Conservation (phyloP, 192 early-diverging fungal species). For the Oehlia diaphana region DNA sequence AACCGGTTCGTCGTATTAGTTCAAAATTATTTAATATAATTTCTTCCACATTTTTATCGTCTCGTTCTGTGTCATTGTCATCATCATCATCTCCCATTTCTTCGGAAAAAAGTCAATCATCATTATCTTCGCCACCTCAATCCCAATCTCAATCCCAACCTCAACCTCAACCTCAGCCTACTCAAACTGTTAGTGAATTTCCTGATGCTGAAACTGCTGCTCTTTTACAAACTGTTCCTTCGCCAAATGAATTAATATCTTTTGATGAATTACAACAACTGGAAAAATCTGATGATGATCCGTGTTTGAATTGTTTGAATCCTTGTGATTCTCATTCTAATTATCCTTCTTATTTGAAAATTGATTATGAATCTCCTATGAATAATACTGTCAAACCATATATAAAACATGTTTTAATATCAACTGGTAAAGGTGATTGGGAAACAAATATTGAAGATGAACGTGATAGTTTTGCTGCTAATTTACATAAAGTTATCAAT, state of each 20-base stretch:
- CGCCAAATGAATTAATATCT: background rate
- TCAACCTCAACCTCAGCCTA: background rate
- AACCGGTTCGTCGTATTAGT: background rate
- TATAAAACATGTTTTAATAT: slow-evolving; percentile 55
- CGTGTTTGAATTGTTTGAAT: slow-evolving; percentile 44
- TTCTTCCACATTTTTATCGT: background rate
- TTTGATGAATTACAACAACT: background rate
- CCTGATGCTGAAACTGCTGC: background rate
- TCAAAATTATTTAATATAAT: background rate
- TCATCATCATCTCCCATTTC: background rate
- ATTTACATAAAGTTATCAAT: slow-evolving; percentile 39
- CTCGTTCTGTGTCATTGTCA: background rate
- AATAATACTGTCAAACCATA: slow-evolving; percentile 54
- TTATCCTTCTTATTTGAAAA: slow-evolving; percentile 54
- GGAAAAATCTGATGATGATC: slow-evolving; percentile 26
- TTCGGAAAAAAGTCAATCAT: background rate
- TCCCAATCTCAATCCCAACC: background rate
- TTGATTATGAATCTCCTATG: slow-evolving; percentile 45
- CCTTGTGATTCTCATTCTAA: slow-evolving; percentile 46
- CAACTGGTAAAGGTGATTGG: slow-evolving; percentile 56
- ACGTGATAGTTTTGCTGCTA: slow-evolving; percentile 41
- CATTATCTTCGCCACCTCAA: background rate
- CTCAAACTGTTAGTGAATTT: background rate
- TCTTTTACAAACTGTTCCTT: slow-evolving; percentile 1
- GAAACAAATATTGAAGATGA: slow-evolving; percentile 51